These are phyloP conservation scores for Solanum dulcamara DNA, from an alignment of 257 asterid genomes.

Conservation along the genomic window DNA sequence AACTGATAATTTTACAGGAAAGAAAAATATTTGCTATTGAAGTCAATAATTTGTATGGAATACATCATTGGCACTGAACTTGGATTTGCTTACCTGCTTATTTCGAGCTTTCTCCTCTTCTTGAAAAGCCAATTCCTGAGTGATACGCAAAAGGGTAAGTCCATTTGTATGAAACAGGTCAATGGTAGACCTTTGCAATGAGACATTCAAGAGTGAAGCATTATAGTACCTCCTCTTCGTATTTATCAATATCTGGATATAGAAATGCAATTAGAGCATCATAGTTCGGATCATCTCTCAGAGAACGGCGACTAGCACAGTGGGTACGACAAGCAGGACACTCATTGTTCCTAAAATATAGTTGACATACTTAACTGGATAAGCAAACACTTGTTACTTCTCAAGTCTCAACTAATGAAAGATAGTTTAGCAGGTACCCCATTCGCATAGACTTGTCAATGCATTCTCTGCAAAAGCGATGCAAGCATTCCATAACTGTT, in stretches of 20 bases:
- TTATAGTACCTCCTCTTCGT: conserved; percentile 78
- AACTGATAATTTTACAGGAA: not conserved
- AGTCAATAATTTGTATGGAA: not conserved
- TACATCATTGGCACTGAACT: not conserved
- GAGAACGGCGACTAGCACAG: conserved; percentile 99
- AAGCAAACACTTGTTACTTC: not conserved
- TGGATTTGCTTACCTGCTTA: conserved; percentile 50
- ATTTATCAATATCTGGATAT: conserved; percentile 91
- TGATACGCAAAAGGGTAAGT: not conserved
- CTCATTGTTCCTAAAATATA: conserved; percentile 74
- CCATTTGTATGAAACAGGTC: not conserved
- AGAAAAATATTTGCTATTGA: not conserved
- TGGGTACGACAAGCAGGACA: conserved; percentile 99
- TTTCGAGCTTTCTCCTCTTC: conserved; percentile 93
- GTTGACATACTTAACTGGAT: not conserved
- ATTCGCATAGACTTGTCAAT: conserved; percentile 99
- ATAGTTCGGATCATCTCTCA: conserved; percentile 97
- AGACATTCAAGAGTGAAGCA: conserved; percentile 1
- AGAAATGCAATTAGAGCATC: conserved; percentile 79
- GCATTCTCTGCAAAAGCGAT: conserved; percentile 99
- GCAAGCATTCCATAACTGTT: conserved; percentile 99
- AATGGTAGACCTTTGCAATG: not conserved
- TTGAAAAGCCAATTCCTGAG: conserved; percentile 86
- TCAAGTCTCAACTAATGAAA: not conserved
- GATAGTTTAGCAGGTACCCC: conserved; percentile 38